A percentile compares a stretch with the other conserved stretches of the same genome.
Conservation (phyloP, 164 flowering plant species). For the Taxillus chinensis region DNA sequence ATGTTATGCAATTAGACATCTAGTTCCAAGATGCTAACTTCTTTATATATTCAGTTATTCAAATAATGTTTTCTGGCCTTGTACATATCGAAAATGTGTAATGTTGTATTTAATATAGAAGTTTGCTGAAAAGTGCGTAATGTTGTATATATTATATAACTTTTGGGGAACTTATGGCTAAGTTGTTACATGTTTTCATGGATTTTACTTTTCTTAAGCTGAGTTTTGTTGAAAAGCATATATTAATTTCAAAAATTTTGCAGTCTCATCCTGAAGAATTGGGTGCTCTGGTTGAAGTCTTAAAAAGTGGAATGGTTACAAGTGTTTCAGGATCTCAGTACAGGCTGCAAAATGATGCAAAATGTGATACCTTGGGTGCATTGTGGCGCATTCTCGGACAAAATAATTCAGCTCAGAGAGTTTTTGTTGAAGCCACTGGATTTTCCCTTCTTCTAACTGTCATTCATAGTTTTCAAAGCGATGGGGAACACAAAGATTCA, state of each 20-base stretch:
- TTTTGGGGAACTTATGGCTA: too few relatives aligned
- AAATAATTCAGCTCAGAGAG: constrained; percentile 73
- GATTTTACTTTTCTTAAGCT: background rate
- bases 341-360: constrained; percentile 73
- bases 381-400: constrained; percentile 89
- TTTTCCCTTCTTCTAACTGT: constrained; percentile 85
- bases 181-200: too few relatives aligned
- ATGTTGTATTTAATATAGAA: background rate
- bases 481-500: constrained; percentile 34
- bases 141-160: too few relatives aligned
- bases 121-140: background rate
- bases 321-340: constrained; percentile 81
- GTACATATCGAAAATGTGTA: background rate
- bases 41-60: background rate
- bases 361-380: constrained; percentile 84
- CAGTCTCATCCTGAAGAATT: constrained; percentile 95
- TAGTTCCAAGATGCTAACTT: background rate
- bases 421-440: constrained; percentile 98
- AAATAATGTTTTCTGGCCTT: too few relatives aligned
- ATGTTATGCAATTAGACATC: background rate
- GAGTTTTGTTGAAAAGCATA: background rate
- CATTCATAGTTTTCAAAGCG: constrained; percentile 76
- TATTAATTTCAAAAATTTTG: constrained; percentile 11
- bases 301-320: constrained; percentile 95
- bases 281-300: constrained; percentile 73